Base-by-base conservation (phyloP, 1,284 basidiomycete species). In the Neolentinus lepideus region DNA sequence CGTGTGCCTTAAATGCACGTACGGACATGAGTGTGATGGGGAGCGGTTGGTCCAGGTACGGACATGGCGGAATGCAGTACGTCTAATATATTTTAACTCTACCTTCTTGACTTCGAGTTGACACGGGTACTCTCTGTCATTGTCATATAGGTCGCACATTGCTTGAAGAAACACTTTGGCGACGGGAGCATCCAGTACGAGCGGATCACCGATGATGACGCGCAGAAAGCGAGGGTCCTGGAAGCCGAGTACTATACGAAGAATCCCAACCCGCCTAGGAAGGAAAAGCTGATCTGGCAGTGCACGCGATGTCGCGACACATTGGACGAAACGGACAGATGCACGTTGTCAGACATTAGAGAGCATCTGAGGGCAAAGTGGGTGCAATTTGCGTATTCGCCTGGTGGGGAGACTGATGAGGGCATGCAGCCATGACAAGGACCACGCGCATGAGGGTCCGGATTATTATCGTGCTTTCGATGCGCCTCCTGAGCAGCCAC, bases 61-160 rank as follows among this genome's bases (percentile, higher is more conserved):
- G 61, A 59, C 63, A 6, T 72, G 71, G 71, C 58, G 71, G n/a
- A 65, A 63, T 48, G 67, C 66, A 29, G 70, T 71, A 43, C 52
- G 67, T 62, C 16, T 19, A 51, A 27, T 56, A 26, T 22, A 22
- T 22, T 19, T 14, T 29, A n/a, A n/a, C n/a, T n/a, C n/a, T n/a
- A n/a, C 27, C 29, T 27, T 22, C 35, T 12, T 45, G 26, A 46
- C 55, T 50, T 53, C n/a, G n/a, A n/a, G n/a, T n/a, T n/a, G n/a
- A n/a, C n/a, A n/a, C n/a, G n/a, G n/a, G 48, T n/a, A 11, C 35
- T 1, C 24, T 38, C 31, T 24, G 54, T 51, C 10, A 22, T 33
- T 52, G 38, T 43, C 19, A 4, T 6, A 4, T 29, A 71, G 70
- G 68, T 71, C 6, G 61, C 66, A 25, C 69, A 72, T 46, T 65